Evolutionary conservation across 371 early-diverging fungal genomes (phyloP).

Genomic region (Apophysomyces variabilis): DNA sequence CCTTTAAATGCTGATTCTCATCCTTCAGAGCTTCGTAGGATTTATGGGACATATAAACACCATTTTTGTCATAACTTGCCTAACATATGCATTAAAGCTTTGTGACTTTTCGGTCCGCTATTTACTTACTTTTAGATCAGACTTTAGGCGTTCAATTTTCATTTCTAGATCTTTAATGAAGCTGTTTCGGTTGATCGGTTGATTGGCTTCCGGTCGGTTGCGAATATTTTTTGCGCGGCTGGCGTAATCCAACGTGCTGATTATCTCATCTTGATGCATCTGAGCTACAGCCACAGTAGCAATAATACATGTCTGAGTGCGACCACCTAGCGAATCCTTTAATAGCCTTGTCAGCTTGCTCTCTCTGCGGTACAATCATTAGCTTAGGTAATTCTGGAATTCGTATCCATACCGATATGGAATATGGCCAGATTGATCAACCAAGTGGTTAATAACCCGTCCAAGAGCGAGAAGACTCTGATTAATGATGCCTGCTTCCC

Average conservation of each 20-base stretch:
- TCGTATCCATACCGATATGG: constrained; percentile 75
- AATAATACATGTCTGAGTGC: constrained; percentile 94
- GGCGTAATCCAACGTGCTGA: constrained; percentile 95
- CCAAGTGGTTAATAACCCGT: constrained; percentile 90
- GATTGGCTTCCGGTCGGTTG: constrained; percentile 91
- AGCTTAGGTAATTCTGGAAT: not conserved
- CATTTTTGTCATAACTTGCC: constrained; percentile 77
- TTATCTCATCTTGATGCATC: constrained; percentile 83
- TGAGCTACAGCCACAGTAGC: constrained; percentile 90
- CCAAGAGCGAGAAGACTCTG: constrained; percentile 91
- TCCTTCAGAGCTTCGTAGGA: constrained; percentile 58
- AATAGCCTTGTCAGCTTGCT: constrained; percentile 95
- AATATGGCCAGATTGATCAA: constrained; percentile 79
- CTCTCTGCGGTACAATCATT: constrained; percentile 52
- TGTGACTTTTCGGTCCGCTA: not conserved
- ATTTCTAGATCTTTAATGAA: constrained; percentile 84
- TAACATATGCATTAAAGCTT: constrained; percentile 15
- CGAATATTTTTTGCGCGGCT: constrained; percentile 92
- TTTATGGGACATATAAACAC: constrained; percentile 71
- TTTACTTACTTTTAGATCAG: constrained; percentile 41
- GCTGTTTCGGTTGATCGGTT: constrained; percentile 79
- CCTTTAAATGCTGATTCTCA: constrained; percentile 61
- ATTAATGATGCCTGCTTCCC: constrained; percentile 94
- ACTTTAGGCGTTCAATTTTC: constrained; percentile 71
- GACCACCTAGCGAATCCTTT: constrained; percentile 95